A percentile compares a stretch with the other conserved stretches of the same genome.
These are phyloP conservation scores for Suillus discolor DNA, from an alignment of 768 basidiomycete species.

Conservation along the genomic window DNA sequence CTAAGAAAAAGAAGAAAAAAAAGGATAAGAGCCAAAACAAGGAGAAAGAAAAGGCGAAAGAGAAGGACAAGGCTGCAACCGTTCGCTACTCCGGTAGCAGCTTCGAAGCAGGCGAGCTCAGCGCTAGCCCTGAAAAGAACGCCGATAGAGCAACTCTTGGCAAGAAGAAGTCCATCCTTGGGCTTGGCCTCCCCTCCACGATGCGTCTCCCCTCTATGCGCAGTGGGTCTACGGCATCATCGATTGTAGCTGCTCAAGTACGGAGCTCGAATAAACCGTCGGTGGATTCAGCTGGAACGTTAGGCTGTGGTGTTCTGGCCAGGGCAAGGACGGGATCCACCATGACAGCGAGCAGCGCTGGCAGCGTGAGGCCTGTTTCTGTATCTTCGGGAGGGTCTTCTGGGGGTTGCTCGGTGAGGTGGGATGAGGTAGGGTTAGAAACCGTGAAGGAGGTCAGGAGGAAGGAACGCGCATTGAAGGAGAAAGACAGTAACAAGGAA, in stretches of 20 bases:
- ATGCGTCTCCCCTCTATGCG: slow-evolving; percentile 44
- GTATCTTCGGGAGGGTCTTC: slow-evolving; percentile 45
- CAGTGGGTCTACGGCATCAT: slow-evolving; percentile 39
- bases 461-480: slow-evolving; percentile 37
- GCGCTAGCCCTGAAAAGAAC: slow-evolving; percentile 31
- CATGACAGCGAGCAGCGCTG: slow-evolving; percentile 35
- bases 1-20: slow-evolving; percentile 41
- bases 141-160: slow-evolving; percentile 15
- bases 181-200: slow-evolving; percentile 60
- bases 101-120: slow-evolving; percentile 68
- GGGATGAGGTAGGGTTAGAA: slow-evolving; percentile 53
- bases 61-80: slow-evolving; percentile 36
- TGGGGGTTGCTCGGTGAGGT: slow-evolving; percentile 44
- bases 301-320: slow-evolving; percentile 33
- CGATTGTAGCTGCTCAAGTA: slow-evolving; percentile 24
- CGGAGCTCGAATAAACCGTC: slow-evolving; percentile 27
- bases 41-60: slow-evolving; percentile 23
- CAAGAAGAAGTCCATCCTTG: slow-evolving; percentile 66
- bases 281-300: slow-evolving; percentile 32
- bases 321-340: slow-evolving; percentile 41
- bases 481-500: slow-evolving; percentile 35
- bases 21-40: slow-evolving; percentile 34
- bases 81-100: slow-evolving; percentile 57
- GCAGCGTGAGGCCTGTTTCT: slow-evolving; percentile 51
- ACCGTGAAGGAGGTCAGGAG: slow-evolving; percentile 50